Conservation (phyloP, 2,329 filamentous ascomycete genomes). For the Chaetomium globosum region DNA sequence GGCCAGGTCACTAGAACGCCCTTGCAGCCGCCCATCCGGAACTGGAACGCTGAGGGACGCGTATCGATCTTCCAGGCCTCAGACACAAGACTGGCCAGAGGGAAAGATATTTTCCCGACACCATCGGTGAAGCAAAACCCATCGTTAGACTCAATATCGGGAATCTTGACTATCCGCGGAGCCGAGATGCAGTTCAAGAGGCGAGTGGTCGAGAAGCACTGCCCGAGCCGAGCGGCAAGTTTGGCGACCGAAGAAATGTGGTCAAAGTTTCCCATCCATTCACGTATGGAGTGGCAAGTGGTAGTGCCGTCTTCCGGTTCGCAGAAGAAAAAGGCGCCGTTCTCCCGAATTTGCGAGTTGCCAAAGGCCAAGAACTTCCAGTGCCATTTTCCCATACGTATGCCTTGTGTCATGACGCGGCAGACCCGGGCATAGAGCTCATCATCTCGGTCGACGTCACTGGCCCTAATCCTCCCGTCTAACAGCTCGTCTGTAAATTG, state of each 20-base stretch:
- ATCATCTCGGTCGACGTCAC: constrained; percentile 60
- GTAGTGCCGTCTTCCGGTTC: constrained; percentile 53
- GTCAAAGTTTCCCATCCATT: constrained; percentile 83
- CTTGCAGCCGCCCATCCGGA: constrained; percentile 90
- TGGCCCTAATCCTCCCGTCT: constrained; percentile 61
- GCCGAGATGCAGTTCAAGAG: constrained; percentile 67
- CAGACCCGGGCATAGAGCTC: constrained; percentile 75
- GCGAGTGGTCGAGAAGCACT: constrained; percentile 93
- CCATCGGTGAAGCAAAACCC: constrained; percentile 83
- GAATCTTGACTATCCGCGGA: constrained; percentile 61
- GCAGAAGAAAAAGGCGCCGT: constrained; percentile 91
- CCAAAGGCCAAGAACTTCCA: constrained; percentile 94
- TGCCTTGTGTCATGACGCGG: constrained; percentile 73
- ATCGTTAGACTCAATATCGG: constrained; percentile 71
- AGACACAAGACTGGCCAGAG: constrained; percentile 73
- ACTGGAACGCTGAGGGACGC: constrained; percentile 83
- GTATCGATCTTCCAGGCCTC: constrained; percentile 66
- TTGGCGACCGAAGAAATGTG: constrained; percentile 86
- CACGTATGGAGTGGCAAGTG: constrained; percentile 74
- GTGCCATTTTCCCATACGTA: constrained; percentile 75
- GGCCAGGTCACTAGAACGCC: constrained; percentile 80
- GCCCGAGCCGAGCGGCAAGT: constrained; percentile 83
- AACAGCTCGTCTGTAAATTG: constrained; percentile 83
- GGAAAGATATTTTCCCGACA: constrained; percentile 84
- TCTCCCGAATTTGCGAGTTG: constrained; percentile 91